Evolutionary conservation across 805 yeast genomes (phyloP).

Genomic region (Zygosaccharomyces kombuchaensis): DNA sequence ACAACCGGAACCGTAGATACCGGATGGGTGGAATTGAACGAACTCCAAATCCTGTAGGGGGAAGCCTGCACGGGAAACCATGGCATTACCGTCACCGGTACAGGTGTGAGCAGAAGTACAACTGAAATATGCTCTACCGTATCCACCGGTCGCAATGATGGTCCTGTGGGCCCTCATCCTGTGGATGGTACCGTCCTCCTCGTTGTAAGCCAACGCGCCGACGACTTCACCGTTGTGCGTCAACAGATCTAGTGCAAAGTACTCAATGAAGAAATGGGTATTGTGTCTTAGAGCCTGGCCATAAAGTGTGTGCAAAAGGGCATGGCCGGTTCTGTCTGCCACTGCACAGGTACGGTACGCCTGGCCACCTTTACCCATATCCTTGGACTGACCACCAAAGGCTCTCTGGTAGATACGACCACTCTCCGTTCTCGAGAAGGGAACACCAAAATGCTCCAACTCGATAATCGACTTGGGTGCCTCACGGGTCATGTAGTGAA

Average conservation of each 20-base stretch:
- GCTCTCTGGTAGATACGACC: conserved; percentile 99
- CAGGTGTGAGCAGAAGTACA: conserved; percentile 99
- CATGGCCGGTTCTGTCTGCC: conserved; percentile 99
- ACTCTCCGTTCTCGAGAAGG: conserved; percentile 93
- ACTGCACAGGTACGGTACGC: conserved; percentile 99
- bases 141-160: conserved; percentile 97
- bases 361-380: conserved; percentile 97
- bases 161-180: conserved; percentile 97
- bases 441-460: conserved; percentile 97
- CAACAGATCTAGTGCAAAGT: conserved; percentile 88
- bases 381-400: conserved; percentile 95
- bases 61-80: conserved; percentile 97
- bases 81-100: conserved; percentile 98
- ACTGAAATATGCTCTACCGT: conserved; percentile 96
- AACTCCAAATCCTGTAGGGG: conserved; percentile 97
- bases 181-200: conserved; percentile 98
- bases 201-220: conserved; percentile 96
- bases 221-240: conserved; percentile 95
- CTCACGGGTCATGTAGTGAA: conserved; percentile 98
- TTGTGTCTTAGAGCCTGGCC: conserved; percentile 96
- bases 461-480: conserved; percentile 95
- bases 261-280: conserved; percentile 97
- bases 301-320: conserved; percentile 88
- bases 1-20: conserved; percentile 99
- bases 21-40: conserved; percentile 98